phyloP scores from a whole-genome alignment of 1,284 basidiomycete species.

The Sanghuangporus weigelae region DNA sequence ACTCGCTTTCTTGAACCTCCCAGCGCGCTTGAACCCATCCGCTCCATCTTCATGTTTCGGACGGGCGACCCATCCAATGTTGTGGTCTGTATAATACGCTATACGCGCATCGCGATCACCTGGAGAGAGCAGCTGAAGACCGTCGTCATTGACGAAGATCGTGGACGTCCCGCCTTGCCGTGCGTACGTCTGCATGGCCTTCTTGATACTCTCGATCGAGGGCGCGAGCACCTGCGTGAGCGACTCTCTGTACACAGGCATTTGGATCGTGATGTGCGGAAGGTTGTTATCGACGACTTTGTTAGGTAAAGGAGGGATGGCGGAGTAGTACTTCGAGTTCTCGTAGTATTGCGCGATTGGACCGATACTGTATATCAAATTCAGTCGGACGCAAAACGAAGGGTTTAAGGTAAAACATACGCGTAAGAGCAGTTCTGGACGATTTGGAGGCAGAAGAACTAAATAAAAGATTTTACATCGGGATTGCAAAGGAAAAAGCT shows the following conservation, averaged over 20 bases:
- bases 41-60: constrained; percentile 54
- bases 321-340: constrained; percentile 71
- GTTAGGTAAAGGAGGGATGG: constrained; percentile 50
- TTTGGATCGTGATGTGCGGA: constrained; percentile 71
- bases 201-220: constrained; percentile 76
- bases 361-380: constrained; percentile 28
- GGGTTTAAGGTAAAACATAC: constrained; percentile 26
- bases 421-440: constrained; percentile 55
- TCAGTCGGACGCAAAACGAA: background rate
- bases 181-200: constrained; percentile 83
- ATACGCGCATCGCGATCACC: constrained; percentile 63
- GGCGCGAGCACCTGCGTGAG: constrained; percentile 64
- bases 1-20: constrained; percentile 85
- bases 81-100: constrained; percentile 73
- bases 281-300: constrained; percentile 52
- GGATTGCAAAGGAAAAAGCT: background rate
- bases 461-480: background rate
- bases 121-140: constrained; percentile 53
- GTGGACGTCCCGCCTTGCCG: constrained; percentile 74
- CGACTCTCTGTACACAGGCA: constrained; percentile 81
- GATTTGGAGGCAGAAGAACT: constrained; percentile 58
- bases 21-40: constrained; percentile 76
- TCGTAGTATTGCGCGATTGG: constrained; percentile 73
- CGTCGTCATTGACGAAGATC: constrained; percentile 78
- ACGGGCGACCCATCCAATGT: constrained; percentile 79